These are phyloP conservation scores for Nepenthes gracilis DNA, from an alignment of 148 eudicot species.

Conservation along the genomic window DNA sequence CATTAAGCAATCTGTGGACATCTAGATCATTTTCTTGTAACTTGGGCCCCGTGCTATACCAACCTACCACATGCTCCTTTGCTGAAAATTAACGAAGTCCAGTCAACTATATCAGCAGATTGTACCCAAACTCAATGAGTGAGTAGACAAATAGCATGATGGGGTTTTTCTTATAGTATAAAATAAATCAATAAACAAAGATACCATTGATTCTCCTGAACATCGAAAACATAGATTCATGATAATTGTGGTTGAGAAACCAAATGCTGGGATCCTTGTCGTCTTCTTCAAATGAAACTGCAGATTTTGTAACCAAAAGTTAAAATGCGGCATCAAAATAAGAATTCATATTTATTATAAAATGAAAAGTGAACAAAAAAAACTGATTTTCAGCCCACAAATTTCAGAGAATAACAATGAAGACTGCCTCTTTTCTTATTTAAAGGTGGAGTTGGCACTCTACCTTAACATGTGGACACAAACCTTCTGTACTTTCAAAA, in stretches of 20 bases:
- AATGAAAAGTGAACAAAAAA: too few relatives aligned
- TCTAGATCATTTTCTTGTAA: constrained; percentile 79
- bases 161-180: background rate
- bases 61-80: constrained; percentile 95
- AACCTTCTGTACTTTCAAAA: too few relatives aligned
- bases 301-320: background rate
- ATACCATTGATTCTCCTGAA: constrained; percentile 85
- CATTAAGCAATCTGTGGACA: constrained; percentile 65
- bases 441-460: too few relatives aligned
- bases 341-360: too few relatives aligned
- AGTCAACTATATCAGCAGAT: background rate
- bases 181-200: background rate
- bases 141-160: background rate
- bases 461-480: too few relatives aligned
- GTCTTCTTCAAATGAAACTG: constrained; percentile 97
- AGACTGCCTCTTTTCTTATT: too few relatives aligned
- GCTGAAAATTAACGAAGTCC: constrained; percentile 28
- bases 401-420: too few relatives aligned
- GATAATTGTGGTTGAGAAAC: constrained; percentile 98
- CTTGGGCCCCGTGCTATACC: constrained; percentile 99
- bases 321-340: too few relatives aligned
- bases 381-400: too few relatives aligned
- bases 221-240: constrained; percentile 93
- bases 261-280: constrained; percentile 90
- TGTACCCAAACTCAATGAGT: background rate